These are phyloP conservation scores for Phytophthora capsici DNA, from an alignment of 352 stramenopile genomes.

Conservation along the genomic window DNA sequence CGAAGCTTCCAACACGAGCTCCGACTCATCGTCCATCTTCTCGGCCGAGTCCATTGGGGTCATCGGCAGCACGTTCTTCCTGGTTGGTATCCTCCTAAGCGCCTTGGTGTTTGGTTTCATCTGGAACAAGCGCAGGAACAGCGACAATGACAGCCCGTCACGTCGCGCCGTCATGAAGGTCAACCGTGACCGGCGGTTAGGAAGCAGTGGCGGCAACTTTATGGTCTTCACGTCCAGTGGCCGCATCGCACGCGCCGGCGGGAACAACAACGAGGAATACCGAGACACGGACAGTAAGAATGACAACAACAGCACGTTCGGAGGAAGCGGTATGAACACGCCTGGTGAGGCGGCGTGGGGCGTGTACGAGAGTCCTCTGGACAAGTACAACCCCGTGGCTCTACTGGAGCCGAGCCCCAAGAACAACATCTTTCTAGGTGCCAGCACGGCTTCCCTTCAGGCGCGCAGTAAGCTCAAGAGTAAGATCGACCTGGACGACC, in stretches of 20 bases:
- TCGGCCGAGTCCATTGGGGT: slow-evolving; percentile 54
- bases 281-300: slow-evolving; percentile 49
- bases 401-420: slow-evolving; percentile 65
- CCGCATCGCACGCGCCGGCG: slow-evolving; percentile 27
- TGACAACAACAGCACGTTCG: slow-evolving; percentile 60
- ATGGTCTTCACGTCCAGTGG: slow-evolving; percentile 40
- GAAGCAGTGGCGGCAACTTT: slow-evolving; percentile 43
- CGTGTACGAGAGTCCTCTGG: slow-evolving; percentile 38
- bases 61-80: slow-evolving; percentile 60
- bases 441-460: slow-evolving; percentile 40
- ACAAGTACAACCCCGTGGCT: slow-evolving; percentile 60
- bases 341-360: slow-evolving; percentile 24
- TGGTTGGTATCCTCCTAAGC: slow-evolving; percentile 49
- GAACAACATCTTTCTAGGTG: slow-evolving; percentile 29
- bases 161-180: slow-evolving; percentile 25
- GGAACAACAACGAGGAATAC: slow-evolving; percentile 37
- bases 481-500: slow-evolving; percentile 64
- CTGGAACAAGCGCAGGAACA: slow-evolving; percentile 36
- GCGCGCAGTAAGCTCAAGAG: slow-evolving; percentile 48
- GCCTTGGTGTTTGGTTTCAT: slow-evolving; percentile 45
- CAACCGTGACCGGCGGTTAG: slow-evolving; percentile 35
- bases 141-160: slow-evolving; percentile 11
- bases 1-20: slow-evolving; percentile 14
- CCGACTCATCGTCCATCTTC: slow-evolving; percentile 40
- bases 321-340: slow-evolving; percentile 35